Percentiles rank a stretch among this genome's conserved stretches.
Evolutionary conservation across 2,329 filamentous ascomycete species (phyloP).

Genomic region (Sporothrix luriei): DNA sequence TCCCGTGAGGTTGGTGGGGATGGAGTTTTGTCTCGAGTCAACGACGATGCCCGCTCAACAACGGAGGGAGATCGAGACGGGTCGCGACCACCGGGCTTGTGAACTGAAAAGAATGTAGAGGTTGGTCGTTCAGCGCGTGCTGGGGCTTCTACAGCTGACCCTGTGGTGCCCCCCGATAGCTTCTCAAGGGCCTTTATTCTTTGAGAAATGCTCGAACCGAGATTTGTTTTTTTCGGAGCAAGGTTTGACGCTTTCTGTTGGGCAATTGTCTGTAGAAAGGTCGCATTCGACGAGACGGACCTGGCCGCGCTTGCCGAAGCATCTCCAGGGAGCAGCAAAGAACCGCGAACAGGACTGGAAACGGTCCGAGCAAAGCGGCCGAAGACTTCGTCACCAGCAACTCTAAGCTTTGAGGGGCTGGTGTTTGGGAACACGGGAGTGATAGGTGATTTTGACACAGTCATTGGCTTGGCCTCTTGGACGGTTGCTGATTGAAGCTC

Average conservation of each 20-base stretch:
- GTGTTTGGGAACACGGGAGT: conserved; percentile 60
- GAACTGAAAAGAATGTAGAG: conserved; percentile 63
- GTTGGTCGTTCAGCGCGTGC: conserved; percentile 48
- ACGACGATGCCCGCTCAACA: conserved; percentile 49
- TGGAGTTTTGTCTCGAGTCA: conserved; percentile 45
- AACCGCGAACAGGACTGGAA: conserved; percentile 53
- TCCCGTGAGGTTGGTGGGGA: conserved; percentile 49
- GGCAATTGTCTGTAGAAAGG: conserved; percentile 57
- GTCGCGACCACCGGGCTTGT: conserved; percentile 49
- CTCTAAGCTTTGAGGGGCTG: conserved; percentile 38
- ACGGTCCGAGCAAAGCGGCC: conserved; percentile 51
- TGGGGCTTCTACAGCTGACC: conserved; percentile 33
- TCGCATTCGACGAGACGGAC: conserved; percentile 60
- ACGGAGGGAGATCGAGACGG: conserved; percentile 52
- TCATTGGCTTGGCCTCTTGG: conserved; percentile 78
- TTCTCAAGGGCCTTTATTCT: conserved; percentile 92
- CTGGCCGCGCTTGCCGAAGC: conserved; percentile 52
- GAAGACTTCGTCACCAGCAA: background rate
- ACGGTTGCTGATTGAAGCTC: conserved; percentile 81
- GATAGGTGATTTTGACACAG: conserved; percentile 80
- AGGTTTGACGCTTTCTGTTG: conserved; percentile 56
- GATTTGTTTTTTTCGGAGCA: conserved; percentile 72
- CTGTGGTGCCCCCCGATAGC: conserved; percentile 56
- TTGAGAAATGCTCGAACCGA: conserved; percentile 89
- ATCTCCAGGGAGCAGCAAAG: conserved; percentile 52